A percentile compares a stretch with the other conserved stretches of the same genome.
phyloP scores from a whole-genome alignment of 2,329 filamentous ascomycete species.

The Alternaria sp. region DNA sequence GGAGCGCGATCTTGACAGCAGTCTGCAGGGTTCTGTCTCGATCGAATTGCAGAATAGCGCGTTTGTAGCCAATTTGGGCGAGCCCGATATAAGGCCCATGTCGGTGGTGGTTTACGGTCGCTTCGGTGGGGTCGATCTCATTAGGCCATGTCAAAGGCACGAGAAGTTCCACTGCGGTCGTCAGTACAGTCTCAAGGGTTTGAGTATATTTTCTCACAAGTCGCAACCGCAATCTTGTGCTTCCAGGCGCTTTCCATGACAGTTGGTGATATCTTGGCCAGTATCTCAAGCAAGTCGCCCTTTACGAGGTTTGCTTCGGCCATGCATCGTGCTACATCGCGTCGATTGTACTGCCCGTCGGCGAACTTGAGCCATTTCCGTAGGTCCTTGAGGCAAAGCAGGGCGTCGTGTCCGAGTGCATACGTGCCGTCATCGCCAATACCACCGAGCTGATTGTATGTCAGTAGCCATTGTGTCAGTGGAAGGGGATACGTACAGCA shows the following conservation, averaged over 20 bases:
- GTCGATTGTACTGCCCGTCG: slow-evolving; percentile 89
- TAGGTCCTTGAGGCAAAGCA: slow-evolving; percentile 89
- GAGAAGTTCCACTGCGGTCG: slow-evolving; percentile 73
- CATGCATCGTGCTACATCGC: slow-evolving; percentile 92
- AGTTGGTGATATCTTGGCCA: slow-evolving; percentile 75
- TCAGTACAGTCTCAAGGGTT: slow-evolving; percentile 15
- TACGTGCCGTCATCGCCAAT: slow-evolving; percentile 83
- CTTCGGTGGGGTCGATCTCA: slow-evolving; percentile 76
- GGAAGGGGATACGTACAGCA: slow-evolving; percentile 66
- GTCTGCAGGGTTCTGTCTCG: slow-evolving; percentile 78
- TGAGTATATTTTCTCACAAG: slow-evolving; percentile 55
- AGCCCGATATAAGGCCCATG: slow-evolving; percentile 90
- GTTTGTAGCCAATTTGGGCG: slow-evolving; percentile 88
- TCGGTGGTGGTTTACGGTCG: slow-evolving; percentile 91
- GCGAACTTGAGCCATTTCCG: slow-evolving; percentile 95
- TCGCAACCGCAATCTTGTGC: slow-evolving; percentile 80
- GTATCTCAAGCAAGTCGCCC: slow-evolving; percentile 87
- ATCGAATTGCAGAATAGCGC: slow-evolving; percentile 83
- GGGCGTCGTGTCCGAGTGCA: slow-evolving; percentile 87
- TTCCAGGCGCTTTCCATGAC: slow-evolving; percentile 75
- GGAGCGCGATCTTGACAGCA: slow-evolving; percentile 79
- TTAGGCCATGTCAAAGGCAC: slow-evolving; percentile 95
- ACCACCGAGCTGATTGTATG: slow-evolving; percentile 75
- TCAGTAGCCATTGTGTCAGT: slow-evolving; percentile 14
- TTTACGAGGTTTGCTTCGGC: slow-evolving; percentile 91